phyloP scores from a whole-genome alignment of 352 stramenopile species.

The Globisporangium cystogenes region DNA sequence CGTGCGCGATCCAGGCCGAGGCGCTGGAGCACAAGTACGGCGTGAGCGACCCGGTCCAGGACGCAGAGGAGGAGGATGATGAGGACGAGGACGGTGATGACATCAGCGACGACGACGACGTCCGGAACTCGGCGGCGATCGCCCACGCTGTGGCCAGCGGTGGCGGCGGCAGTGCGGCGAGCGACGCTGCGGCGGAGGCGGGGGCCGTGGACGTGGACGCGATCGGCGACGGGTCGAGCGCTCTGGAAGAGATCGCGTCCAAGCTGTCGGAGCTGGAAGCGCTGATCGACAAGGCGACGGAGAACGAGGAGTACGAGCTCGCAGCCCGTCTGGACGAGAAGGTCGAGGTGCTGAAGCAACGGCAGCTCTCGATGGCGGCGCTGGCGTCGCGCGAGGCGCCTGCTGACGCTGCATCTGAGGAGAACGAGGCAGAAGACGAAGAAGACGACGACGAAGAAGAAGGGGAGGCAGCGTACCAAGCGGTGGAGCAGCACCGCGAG shows the following conservation, averaged over 20 bases:
- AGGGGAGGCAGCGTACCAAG: slow-evolving; percentile 19
- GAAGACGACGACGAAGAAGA: slow-evolving; percentile 15
- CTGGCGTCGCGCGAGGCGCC: slow-evolving; percentile 15
- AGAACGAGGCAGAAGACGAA: slow-evolving; percentile 12
- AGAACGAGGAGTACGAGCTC: slow-evolving; percentile 79
- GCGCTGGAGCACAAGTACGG: slow-evolving; percentile 70
- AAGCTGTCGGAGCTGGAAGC: slow-evolving; percentile 58
- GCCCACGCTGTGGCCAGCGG: slow-evolving; percentile 1
- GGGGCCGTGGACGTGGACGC: slow-evolving; percentile 20
- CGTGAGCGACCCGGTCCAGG: slow-evolving; percentile 40
- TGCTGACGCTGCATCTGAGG: slow-evolving; percentile 5
- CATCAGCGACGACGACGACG: slow-evolving; percentile 34
- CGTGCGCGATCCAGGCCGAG: slow-evolving; percentile 53
- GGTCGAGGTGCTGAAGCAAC: slow-evolving; percentile 52
- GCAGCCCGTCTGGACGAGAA: slow-evolving; percentile 73
- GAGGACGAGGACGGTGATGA: slow-evolving; percentile 33
- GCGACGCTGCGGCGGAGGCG: slow-evolving; percentile 6
- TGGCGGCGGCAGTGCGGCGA: neutral
- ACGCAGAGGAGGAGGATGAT: slow-evolving; percentile 44
- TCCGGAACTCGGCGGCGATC: slow-evolving; percentile 11
- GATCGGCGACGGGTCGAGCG: slow-evolving; percentile 21
- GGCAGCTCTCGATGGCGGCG: slow-evolving; percentile 34
- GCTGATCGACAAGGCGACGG: slow-evolving; percentile 69
- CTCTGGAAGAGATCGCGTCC: slow-evolving; percentile 47
- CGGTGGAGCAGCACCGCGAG: slow-evolving; percentile 12